Conservation (phyloP, 495 filamentous ascomycete genomes). For the Daldinia decipiens region DNA sequence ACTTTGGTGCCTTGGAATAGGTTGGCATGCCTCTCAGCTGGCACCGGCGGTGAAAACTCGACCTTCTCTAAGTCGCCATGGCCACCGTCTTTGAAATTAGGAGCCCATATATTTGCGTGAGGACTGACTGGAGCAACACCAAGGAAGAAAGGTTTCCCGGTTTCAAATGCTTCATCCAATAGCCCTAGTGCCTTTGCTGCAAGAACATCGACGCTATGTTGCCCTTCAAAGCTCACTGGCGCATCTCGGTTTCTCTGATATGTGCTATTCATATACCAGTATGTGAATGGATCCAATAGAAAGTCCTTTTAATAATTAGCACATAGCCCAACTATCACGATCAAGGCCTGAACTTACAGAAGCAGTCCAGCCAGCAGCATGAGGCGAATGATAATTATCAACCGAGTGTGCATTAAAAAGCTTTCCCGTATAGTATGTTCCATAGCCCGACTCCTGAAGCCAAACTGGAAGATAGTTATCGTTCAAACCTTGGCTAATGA, state of each 20-base stretch:
- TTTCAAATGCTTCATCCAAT: slow-evolving; percentile 67
- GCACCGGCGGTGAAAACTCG: slow-evolving; percentile 63
- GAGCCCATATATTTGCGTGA: slow-evolving; percentile 63
- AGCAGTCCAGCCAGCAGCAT: slow-evolving; percentile 64
- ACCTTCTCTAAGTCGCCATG: slow-evolving; percentile 40
- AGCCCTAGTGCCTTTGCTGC: slow-evolving; percentile 70
- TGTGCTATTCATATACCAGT: slow-evolving; percentile 73
- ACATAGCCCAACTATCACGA: neutral
- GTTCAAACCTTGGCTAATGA: slow-evolving; percentile 72
- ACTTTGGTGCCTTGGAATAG: slow-evolving; percentile 60
- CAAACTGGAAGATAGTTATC: slow-evolving; percentile 73
- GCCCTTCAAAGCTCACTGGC: slow-evolving; percentile 65
- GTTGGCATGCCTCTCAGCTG: slow-evolving; percentile 58
- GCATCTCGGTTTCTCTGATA: slow-evolving; percentile 71
- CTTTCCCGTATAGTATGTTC: slow-evolving; percentile 79
- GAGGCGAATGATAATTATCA: slow-evolving; percentile 67
- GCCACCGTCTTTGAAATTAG: slow-evolving; percentile 49
- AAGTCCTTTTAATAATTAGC: slow-evolving; percentile 60
- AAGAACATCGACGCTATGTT: slow-evolving; percentile 71
- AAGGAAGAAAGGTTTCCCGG: slow-evolving; percentile 72
- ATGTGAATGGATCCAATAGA: slow-evolving; percentile 76
- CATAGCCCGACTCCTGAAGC: slow-evolving; percentile 75
- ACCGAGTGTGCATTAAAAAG: slow-evolving; percentile 73
- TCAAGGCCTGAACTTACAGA: slow-evolving; percentile 43
- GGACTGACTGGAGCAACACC: slow-evolving; percentile 73